These are phyloP conservation scores for Paramecium sonneborni DNA, from an alignment of 73 alveolate species.

Conservation along the genomic window DNA sequence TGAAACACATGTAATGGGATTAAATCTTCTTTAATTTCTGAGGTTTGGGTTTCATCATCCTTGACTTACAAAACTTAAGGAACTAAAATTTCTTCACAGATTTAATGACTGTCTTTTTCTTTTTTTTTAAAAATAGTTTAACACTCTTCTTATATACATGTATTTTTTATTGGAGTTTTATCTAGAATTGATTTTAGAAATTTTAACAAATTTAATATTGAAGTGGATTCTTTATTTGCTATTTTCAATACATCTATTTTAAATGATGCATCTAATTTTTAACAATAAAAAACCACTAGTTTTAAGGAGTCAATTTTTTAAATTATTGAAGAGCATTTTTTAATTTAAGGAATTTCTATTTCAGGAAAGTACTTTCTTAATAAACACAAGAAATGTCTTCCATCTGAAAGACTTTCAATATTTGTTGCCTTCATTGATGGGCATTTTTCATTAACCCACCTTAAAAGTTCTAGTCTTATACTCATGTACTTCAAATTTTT, in stretches of 20 bases:
- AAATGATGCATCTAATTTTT: background rate
- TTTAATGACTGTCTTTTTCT: background rate
- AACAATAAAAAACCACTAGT: background rate
- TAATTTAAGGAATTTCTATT: background rate
- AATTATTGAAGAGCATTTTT: background rate
- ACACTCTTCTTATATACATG: background rate
- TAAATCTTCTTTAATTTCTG: background rate
- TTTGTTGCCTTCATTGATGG: background rate
- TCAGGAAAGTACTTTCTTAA: background rate
- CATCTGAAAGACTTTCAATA: background rate
- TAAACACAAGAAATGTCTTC: background rate
- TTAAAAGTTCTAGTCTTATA: background rate
- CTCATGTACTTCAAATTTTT: conserved; percentile 25
- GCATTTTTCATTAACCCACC: conserved; percentile 10
- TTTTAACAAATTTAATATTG: background rate
- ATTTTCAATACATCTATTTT: background rate
- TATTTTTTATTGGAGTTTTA: background rate
- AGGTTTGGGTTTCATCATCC: background rate
- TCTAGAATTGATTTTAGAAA: background rate
- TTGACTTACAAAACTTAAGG: background rate
- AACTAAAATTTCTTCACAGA: background rate
- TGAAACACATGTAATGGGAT: background rate
- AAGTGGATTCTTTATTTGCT: background rate
- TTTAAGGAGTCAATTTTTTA: background rate
- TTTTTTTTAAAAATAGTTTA: background rate